A percentile compares a stretch with the other conserved stretches of the same genome.
These are phyloP conservation scores for Lunularia cruciata DNA, from an alignment of 225 moss, liverwort and hornwort species.

Conservation along the genomic window DNA sequence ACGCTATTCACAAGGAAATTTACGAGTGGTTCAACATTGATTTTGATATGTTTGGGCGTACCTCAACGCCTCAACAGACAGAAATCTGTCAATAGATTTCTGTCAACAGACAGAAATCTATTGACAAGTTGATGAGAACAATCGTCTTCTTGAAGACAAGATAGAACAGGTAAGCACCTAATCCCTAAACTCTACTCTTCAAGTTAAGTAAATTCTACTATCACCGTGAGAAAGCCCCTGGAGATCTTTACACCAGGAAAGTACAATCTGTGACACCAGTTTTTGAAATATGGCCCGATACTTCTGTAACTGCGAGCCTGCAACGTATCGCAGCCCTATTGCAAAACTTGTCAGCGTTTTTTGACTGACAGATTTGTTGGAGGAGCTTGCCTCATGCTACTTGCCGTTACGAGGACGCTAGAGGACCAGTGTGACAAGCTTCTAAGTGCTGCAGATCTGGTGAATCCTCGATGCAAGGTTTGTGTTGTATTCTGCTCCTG, in stretches of 20 bases:
- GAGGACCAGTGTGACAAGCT: constrained; percentile 78
- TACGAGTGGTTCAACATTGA: constrained; percentile 94
- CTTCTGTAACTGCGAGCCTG: too few relatives aligned
- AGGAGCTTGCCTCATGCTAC: constrained; percentile 72
- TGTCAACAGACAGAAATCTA: constrained; percentile 59
- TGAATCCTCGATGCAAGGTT: constrained; percentile 83
- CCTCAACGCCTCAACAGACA: constrained; percentile 63
- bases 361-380: constrained; percentile 87
- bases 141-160: constrained; percentile 62
- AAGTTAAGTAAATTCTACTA: too few relatives aligned
- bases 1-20: constrained; percentile 70
- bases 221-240: too few relatives aligned
- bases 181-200: too few relatives aligned
- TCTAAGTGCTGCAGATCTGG: constrained; percentile 69
- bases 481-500: too few relatives aligned
- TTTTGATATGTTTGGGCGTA: constrained; percentile 82
- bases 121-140: constrained; percentile 63
- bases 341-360: constrained; percentile 73
- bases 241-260: too few relatives aligned
- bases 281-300: too few relatives aligned
- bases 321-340: constrained; percentile 70
- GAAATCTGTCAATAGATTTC: constrained; percentile 73
- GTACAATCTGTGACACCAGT: too few relatives aligned
- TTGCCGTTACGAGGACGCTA: constrained; percentile 85
- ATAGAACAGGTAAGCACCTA: constrained; percentile 63